phyloP scores from a whole-genome alignment of 129 eudicot species.

The Logfia minima region DNA sequence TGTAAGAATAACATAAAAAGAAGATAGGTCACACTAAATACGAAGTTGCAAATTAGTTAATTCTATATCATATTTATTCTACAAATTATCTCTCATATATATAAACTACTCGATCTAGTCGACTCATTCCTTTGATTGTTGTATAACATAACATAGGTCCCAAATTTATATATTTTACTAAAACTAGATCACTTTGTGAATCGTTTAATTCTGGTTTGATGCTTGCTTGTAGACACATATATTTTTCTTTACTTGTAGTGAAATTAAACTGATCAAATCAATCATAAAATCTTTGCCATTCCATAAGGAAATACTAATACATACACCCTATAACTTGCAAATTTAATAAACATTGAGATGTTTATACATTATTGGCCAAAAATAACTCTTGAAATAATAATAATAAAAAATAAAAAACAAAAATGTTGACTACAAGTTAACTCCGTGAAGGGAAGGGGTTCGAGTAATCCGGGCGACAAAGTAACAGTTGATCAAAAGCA shows the following conservation, averaged over 20 bases:
- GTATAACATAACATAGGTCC: background rate
- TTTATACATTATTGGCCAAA: background rate
- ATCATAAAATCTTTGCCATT: background rate
- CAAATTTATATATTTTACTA: background rate
- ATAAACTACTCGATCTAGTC: too few relatives aligned
- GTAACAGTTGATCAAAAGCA: slow-evolving; percentile 3
- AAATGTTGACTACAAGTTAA: background rate
- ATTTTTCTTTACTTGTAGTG: background rate
- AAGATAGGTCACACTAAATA: too few relatives aligned
- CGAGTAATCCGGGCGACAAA: slow-evolving; percentile 9
- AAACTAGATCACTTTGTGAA: background rate
- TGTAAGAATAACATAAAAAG: too few relatives aligned
- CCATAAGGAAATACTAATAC: background rate
- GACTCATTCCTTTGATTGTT: background rate
- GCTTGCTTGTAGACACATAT: background rate
- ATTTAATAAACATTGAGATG: background rate
- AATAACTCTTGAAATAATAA: too few relatives aligned
- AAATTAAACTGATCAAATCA: background rate
- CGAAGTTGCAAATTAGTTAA: too few relatives aligned
- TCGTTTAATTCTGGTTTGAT: background rate
- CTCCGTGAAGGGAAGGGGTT: background rate
- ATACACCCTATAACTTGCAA: too few relatives aligned
- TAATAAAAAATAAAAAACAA: too few relatives aligned
- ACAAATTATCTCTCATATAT: too few relatives aligned
- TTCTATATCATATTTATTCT: too few relatives aligned